Percentiles rank a stretch among this genome's conserved stretches.
phyloP scores from a whole-genome alignment of 345 rosid species.

The Aethionema arabicum region DNA sequence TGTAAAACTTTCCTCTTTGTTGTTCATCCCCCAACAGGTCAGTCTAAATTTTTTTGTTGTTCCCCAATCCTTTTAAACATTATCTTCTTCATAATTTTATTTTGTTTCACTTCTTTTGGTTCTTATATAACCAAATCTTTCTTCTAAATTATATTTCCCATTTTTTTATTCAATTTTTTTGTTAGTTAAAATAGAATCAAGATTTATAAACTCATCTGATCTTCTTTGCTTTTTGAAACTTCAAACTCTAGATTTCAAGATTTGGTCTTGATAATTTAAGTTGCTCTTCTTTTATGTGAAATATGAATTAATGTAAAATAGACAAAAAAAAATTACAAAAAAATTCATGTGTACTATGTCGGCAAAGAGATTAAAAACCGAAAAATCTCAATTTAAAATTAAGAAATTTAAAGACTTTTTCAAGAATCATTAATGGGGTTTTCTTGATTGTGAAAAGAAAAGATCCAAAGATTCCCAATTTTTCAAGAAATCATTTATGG shows the following conservation, averaged over 20 bases:
- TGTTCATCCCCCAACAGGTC: slow-evolving; percentile 38
- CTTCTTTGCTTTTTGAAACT: slow-evolving; percentile 26
- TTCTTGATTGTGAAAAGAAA: too few relatives aligned
- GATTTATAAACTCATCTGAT: slow-evolving; percentile 17
- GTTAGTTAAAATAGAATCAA: slow-evolving; percentile 17
- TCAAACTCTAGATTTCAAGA: slow-evolving; percentile 15
- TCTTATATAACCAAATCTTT: slow-evolving; percentile 33
- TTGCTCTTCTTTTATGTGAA: too few relatives aligned
- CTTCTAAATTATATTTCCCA: slow-evolving; percentile 29
- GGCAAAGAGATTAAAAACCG: too few relatives aligned
- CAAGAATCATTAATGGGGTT: too few relatives aligned
- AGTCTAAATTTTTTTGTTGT: slow-evolving; percentile 28
- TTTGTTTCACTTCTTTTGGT: slow-evolving; percentile 44
- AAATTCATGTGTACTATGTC: too few relatives aligned
- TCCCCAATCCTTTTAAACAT: slow-evolving; percentile 42
- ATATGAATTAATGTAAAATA: too few relatives aligned
- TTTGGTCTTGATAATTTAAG: slow-evolving; percentile 2
- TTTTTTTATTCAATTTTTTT: slow-evolving; percentile 13
- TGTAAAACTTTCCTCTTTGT: slow-evolving; percentile 31
- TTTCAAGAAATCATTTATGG: too few relatives aligned
- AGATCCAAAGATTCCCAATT: too few relatives aligned
- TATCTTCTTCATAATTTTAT: slow-evolving; percentile 37
- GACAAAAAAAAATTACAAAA: too few relatives aligned
- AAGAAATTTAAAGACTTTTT: too few relatives aligned
- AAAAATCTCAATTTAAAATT: too few relatives aligned